These are phyloP conservation scores for Nelumbo lutea DNA, from an alignment of 164 flowering plant genomes.

Conservation along the genomic window DNA sequence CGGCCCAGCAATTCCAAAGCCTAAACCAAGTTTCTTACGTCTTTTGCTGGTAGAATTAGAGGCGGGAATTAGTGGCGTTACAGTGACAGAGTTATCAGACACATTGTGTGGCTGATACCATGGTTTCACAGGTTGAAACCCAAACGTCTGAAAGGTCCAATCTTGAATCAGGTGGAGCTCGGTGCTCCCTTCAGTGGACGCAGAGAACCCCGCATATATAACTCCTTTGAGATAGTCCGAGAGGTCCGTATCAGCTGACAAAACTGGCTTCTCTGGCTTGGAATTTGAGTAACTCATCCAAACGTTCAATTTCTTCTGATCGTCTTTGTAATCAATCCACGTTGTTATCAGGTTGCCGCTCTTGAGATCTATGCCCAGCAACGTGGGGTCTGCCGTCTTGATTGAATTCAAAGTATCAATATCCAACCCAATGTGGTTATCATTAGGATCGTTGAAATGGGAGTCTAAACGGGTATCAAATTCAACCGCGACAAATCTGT, in stretches of 20 bases:
- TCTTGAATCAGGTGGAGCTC: conserved; percentile 59
- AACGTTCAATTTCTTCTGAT: conserved; percentile 36
- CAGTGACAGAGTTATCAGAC: conserved; percentile 42
- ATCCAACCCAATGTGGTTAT: conserved; percentile 77
- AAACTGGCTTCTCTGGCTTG: conserved; percentile 50
- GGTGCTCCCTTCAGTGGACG: conserved; percentile 82
- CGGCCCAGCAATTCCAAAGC: conserved; percentile 60
- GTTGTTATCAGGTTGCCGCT: conserved; percentile 65
- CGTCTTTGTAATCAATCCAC: conserved; percentile 73
- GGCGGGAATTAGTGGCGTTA: conserved; percentile 25
- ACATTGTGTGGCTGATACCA: conserved; percentile 46
- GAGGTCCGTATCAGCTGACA: conserved; percentile 48
- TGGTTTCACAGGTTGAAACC: conserved; percentile 33
- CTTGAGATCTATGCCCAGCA: conserved; percentile 50
- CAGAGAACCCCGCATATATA: conserved; percentile 80
- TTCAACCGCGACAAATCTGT: conserved; percentile 68
- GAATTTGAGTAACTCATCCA: conserved; percentile 54
- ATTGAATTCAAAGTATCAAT: conserved; percentile 52
- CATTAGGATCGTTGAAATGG: conserved; percentile 55
- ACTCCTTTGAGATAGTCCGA: conserved; percentile 39
- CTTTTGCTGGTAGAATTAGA: conserved; percentile 23
- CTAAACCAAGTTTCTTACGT: conserved; percentile 42
- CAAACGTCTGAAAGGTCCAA: conserved; percentile 66
- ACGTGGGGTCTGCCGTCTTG: conserved; percentile 37
- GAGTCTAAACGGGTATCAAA: conserved; percentile 67